A percentile compares a stretch with the other conserved stretches of the same genome.
phyloP scores from a whole-genome alignment of 148 eudicot species.

The Agrostemma githago region DNA sequence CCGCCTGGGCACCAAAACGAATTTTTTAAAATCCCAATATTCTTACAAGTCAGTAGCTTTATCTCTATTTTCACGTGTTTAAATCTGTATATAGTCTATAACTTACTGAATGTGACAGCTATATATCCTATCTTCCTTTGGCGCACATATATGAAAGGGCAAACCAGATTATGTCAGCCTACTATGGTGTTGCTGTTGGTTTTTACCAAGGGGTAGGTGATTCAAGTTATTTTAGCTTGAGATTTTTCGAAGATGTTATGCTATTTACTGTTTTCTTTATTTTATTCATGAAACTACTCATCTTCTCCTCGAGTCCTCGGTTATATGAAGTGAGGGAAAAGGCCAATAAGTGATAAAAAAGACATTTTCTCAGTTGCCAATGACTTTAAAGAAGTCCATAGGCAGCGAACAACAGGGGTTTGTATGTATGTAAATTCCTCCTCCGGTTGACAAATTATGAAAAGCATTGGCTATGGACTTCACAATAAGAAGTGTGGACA shows the following conservation, averaged over 20 bases:
- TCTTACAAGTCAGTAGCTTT: background rate
- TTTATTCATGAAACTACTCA: too few relatives aligned
- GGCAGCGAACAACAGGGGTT: too few relatives aligned
- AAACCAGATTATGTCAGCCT: constrained; percentile 54
- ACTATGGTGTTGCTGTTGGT: constrained; percentile 81
- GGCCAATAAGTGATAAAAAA: too few relatives aligned
- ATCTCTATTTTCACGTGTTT: background rate
- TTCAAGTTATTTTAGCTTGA: background rate
- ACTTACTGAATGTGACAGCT: constrained; percentile 40
- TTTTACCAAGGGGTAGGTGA: constrained; percentile 95
- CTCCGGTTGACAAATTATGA: too few relatives aligned
- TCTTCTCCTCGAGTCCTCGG: too few relatives aligned
- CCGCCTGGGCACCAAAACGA: too few relatives aligned
- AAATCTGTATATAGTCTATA: background rate
- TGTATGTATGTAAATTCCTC: too few relatives aligned
- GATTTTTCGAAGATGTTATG: background rate
- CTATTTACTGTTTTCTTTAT: background rate
- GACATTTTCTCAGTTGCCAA: too few relatives aligned
- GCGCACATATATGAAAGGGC: constrained; percentile 97
- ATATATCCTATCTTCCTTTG: constrained; percentile 93
- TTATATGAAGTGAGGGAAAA: too few relatives aligned
- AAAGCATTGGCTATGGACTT: too few relatives aligned
- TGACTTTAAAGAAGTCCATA: too few relatives aligned
- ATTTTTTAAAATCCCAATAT: background rate
- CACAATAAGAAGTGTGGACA: too few relatives aligned